Evolutionary conservation across 2,329 filamentous ascomycete genomes (phyloP).

Genomic region (Nemania serpens): DNA sequence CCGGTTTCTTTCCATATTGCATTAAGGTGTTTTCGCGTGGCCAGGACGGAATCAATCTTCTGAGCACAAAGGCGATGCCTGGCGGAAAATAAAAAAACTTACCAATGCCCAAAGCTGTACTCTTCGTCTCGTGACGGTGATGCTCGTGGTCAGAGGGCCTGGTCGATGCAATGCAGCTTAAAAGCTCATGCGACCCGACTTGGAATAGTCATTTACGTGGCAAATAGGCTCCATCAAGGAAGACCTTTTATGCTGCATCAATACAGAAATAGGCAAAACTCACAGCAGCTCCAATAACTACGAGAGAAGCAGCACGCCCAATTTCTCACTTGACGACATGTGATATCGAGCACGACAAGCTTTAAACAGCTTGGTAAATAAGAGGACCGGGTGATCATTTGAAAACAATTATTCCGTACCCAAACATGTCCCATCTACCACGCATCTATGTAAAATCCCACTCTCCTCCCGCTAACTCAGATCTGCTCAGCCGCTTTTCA

Average conservation of each 20-base stretch:
- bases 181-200: background rate
- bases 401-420: background rate
- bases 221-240: too few species aligned
- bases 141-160: background rate
- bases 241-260: background rate
- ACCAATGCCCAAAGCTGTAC: conserved; percentile 31
- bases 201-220: too few species aligned
- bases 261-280: conserved; percentile 6
- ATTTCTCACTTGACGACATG: background rate
- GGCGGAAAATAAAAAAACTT: conserved; percentile 36
- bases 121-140: conserved; percentile 9
- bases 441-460: background rate
- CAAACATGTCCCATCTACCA: background rate
- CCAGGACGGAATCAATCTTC: conserved; percentile 36
- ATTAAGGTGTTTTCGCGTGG: conserved; percentile 40
- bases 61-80: conserved; percentile 36
- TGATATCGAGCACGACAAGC: background rate
- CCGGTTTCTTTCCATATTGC: conserved; percentile 41
- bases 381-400: background rate
- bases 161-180: background rate
- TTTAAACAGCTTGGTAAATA: background rate
- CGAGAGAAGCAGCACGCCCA: background rate
- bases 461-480: background rate
- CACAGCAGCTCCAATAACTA: background rate
- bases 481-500: conserved; percentile 1